Evolutionary conservation across 2,329 filamentous ascomycete species (phyloP), one percentile per base, ranked within the genome.

Genomic region (Didymella exigua): DNA sequence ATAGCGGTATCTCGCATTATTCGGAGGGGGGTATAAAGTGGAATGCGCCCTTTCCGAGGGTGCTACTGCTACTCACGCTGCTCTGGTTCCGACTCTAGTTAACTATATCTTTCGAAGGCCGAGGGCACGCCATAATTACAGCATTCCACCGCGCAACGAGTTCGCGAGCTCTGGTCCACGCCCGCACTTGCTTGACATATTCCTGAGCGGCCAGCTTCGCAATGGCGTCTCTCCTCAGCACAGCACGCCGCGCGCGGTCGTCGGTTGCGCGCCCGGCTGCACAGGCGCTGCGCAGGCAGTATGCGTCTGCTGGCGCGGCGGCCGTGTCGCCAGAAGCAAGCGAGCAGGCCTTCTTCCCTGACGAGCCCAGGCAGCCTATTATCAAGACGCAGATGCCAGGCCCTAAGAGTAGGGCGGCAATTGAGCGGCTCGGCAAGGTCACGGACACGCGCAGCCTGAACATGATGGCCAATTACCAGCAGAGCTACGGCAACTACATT

Each of bases 381-480:
- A 66, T 87, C 36, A 75, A 78, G 59, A 86, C 84, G 2, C 69
- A 77, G 33, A 89, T 96, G 53, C 91, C 91, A 0, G 91, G 91
- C 0, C 91, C 91, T 31, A 84, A 87, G 78, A 86, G 87, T 75
- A 82, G 86, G 78, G 83, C 86, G 66, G 83, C 84, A 45, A 86
- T 89, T 60, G 80, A 86, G 59, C 85, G 91, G 73, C 83, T 96
- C 59, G 80, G 89, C 76, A 80, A 87, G 70, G 89, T 96, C 56
- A 96, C 95, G 70, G 91, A 96, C 75, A 93, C 90, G 5, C 84
- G 91, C 58, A 91, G 88, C 77, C 78, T 93, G 79, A 96, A 95
- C 81, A 76, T 77, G 74, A 75, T 77, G 71, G 67, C 69, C 38
- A 66, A 77, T 51, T 77, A 76, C 56, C 59, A 61, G 44, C 63